phyloP scores from a whole-genome alignment of 192 early-diverging fungal species.

The Phycomyces blakesleeanus region DNA sequence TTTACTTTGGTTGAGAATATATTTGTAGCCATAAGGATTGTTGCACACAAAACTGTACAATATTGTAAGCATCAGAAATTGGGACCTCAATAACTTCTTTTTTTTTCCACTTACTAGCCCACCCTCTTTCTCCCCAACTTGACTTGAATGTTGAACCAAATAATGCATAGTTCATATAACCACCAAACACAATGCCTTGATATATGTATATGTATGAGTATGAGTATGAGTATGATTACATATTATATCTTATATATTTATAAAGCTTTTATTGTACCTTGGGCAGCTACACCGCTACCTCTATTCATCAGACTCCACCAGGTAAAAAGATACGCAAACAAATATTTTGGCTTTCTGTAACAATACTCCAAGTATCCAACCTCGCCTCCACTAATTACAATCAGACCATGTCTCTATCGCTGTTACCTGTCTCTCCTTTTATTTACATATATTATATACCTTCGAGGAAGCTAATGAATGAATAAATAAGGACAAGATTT shows the following conservation, averaged over 20 bases:
- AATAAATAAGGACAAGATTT: too few relatives aligned
- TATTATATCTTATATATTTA: too few relatives aligned
- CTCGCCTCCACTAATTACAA: constrained; percentile 20
- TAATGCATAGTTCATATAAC: constrained; percentile 24
- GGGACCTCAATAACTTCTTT: neutral
- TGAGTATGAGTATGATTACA: too few relatives aligned
- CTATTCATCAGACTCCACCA: constrained; percentile 18
- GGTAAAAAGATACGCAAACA: constrained; percentile 25
- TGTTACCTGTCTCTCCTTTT: too few relatives aligned
- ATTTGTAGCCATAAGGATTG: constrained; percentile 19
- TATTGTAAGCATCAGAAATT: neutral
- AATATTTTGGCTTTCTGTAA: constrained; percentile 20
- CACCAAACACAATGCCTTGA: constrained; percentile 29
- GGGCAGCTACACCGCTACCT: constrained; percentile 16
- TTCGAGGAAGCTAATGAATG: constrained; percentile 23
- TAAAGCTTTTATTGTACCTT: constrained; percentile 1
- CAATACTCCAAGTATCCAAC: constrained; percentile 27
- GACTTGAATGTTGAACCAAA: constrained; percentile 14
- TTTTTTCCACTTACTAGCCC: constrained; percentile 21
- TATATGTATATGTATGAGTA: neutral
- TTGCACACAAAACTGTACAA: constrained; percentile 16
- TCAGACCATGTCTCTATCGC: neutral
- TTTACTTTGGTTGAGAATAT: constrained; percentile 25
- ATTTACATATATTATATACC: neutral
- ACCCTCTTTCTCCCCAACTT: constrained; percentile 22